Evolutionary conservation across 305 asterid genomes (phyloP).

Genomic region (Solanum chacoense): DNA sequence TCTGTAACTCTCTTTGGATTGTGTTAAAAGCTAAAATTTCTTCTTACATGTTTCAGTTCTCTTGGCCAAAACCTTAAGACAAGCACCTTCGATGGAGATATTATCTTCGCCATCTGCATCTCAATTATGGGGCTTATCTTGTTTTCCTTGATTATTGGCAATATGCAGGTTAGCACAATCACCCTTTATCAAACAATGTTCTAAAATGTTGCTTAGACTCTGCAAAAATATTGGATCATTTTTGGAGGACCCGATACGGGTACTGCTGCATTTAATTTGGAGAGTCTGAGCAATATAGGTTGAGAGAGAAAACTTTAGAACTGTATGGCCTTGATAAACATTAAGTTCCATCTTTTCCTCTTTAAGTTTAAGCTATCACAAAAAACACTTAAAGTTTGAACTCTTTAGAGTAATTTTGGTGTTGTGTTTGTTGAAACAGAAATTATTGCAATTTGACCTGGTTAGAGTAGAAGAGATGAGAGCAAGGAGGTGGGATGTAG

Average conservation of each 20-base stretch:
- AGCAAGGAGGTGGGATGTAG: constrained; percentile 27
- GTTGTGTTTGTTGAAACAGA: constrained; percentile 20
- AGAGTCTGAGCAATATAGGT: not conserved
- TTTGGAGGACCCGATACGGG: not conserved
- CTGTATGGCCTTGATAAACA: not conserved
- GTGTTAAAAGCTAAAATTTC: not conserved
- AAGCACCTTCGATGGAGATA: constrained; percentile 42
- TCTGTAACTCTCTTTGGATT: not conserved
- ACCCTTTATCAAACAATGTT: not conserved
- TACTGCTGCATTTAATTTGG: not conserved
- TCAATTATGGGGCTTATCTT: constrained; percentile 44
- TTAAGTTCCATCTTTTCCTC: not conserved
- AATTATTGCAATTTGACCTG: constrained; percentile 40
- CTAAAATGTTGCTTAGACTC: not conserved
- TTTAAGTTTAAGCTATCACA: not conserved
- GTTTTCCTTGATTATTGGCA: constrained; percentile 56
- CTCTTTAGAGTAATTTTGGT: not conserved
- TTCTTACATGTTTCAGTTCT: constrained; percentile 33
- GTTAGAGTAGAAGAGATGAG: constrained; percentile 49
- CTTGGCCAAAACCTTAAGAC: constrained; percentile 60
- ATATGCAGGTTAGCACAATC: constrained; percentile 39
- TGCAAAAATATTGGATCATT: not conserved
- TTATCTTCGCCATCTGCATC: constrained; percentile 34
- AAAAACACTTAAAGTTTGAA: not conserved
- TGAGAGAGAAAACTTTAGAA: not conserved